A percentile compares a stretch with the other conserved stretches of the same genome.
These are phyloP conservation scores for carrot (Daucus carota) DNA, from an alignment of 129 eudicot genomes.

Conservation along the genomic window DNA sequence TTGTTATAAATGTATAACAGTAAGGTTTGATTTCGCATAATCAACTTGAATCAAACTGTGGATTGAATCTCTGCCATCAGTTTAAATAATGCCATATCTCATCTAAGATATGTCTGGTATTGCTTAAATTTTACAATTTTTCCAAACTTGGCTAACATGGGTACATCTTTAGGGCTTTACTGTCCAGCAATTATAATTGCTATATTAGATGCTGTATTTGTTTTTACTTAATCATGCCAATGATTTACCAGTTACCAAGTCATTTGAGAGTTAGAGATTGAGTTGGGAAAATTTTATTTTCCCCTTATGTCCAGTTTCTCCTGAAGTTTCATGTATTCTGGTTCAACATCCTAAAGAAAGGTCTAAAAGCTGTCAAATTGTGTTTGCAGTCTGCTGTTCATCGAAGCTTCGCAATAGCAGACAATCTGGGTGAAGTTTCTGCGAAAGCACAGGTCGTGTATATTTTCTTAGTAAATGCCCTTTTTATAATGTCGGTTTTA, in stretches of 20 bases:
- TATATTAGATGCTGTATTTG: neutral
- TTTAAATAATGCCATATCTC: neutral
- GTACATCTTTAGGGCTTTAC: neutral
- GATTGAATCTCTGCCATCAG: neutral
- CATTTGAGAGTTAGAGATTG: neutral
- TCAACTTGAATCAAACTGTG: neutral
- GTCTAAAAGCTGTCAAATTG: slow-evolving; percentile 4
- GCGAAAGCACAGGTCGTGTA: slow-evolving; percentile 78
- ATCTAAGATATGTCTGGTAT: neutral
- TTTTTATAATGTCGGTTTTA: neutral
- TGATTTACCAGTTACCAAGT: neutral
- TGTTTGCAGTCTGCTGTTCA: slow-evolving; percentile 77
- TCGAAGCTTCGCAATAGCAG: slow-evolving; percentile 88
- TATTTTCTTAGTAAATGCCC: neutral
- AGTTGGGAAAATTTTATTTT: neutral
- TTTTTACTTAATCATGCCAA: neutral
- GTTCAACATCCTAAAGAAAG: neutral
- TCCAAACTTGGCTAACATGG: neutral
- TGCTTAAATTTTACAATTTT: neutral
- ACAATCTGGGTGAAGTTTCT: slow-evolving; percentile 96
- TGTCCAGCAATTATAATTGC: neutral
- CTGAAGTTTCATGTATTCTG: neutral
- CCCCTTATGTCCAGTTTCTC: neutral
- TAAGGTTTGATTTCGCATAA: neutral
- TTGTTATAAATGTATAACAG: neutral